Evolutionary conservation across 805 yeast genomes (phyloP).

Genomic region (Barnettozyma botsteinii): DNA sequence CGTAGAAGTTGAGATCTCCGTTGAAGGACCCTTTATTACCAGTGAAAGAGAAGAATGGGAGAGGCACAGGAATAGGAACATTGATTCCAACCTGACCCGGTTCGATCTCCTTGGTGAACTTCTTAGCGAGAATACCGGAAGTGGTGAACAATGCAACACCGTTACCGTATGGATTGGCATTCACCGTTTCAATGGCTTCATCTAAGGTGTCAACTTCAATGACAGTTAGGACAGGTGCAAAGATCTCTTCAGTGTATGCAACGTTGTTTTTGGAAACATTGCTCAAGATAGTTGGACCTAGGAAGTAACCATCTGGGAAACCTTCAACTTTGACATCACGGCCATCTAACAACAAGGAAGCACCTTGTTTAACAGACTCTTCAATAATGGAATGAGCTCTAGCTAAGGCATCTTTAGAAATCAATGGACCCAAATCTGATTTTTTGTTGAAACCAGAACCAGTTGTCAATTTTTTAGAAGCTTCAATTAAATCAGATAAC

Average conservation of each 20-base stretch:
- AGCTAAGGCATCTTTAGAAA: slow-evolving; percentile 48
- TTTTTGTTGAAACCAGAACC: slow-evolving; percentile 61
- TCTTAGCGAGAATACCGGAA: slow-evolving; percentile 65
- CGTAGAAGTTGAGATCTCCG: slow-evolving; percentile 76
- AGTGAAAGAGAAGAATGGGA: slow-evolving; percentile 77
- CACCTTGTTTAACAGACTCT: slow-evolving; percentile 51
- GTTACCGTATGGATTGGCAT: slow-evolving; percentile 60
- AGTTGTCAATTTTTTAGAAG: slow-evolving; percentile 50
- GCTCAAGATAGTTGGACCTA: slow-evolving; percentile 65
- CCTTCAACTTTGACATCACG: slow-evolving; percentile 42
- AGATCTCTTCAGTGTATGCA: slow-evolving; percentile 67
- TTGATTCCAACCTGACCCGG: slow-evolving; percentile 76
- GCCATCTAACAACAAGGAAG: slow-evolving; percentile 58
- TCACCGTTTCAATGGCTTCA: slow-evolving; percentile 63
- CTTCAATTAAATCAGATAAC: slow-evolving; percentile 53
- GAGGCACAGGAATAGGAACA: slow-evolving; percentile 76
- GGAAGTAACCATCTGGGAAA: slow-evolving; percentile 59
- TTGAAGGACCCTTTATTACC: slow-evolving; percentile 71
- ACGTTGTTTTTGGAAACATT: slow-evolving; percentile 58
- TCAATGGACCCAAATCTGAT: slow-evolving; percentile 66
- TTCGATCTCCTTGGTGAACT: slow-evolving; percentile 60
- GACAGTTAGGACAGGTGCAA: slow-evolving; percentile 67
- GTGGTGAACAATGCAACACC: slow-evolving; percentile 67
- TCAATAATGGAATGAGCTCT: slow-evolving; percentile 50
- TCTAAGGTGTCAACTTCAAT: slow-evolving; percentile 61